Conservation (phyloP, 1,284 basidiomycete species). For the Trichosporon sp. region DNA sequence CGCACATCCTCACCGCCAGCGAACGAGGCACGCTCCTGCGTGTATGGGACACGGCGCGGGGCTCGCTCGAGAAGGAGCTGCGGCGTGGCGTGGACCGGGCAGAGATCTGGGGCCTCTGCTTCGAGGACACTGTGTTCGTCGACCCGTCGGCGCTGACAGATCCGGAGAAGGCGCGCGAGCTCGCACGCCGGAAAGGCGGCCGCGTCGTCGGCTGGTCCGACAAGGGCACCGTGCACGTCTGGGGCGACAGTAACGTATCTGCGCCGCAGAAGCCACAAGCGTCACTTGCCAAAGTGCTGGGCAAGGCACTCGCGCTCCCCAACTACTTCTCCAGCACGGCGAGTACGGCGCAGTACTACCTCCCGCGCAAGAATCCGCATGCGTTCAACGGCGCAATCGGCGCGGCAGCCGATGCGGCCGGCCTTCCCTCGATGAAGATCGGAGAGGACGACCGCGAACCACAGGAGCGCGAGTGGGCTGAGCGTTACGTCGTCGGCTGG, state of each 20-base stretch:
- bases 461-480: slow-evolving; percentile 60
- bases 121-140: slow-evolving; percentile 27
- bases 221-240: slow-evolving; percentile 89
- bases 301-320: slow-evolving; percentile 72
- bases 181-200: slow-evolving; percentile 21
- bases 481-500: slow-evolving; percentile 79
- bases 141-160: slow-evolving; percentile 4
- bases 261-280: slow-evolving; percentile 12
- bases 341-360: slow-evolving; percentile 87
- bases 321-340: slow-evolving; percentile 90
- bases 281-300: slow-evolving; percentile 67
- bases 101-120: slow-evolving; percentile 76
- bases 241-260: slow-evolving; percentile 48
- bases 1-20: slow-evolving; percentile 77
- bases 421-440: slow-evolving; percentile 28
- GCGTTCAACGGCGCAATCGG: slow-evolving; percentile 38
- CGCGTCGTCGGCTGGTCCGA: slow-evolving; percentile 63
- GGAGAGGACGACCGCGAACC: slow-evolving; percentile 51
- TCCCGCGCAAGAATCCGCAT: slow-evolving; percentile 56
- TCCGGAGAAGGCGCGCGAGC: slow-evolving; percentile 67
- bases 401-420: slow-evolving; percentile 45
- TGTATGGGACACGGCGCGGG: slow-evolving; percentile 75
- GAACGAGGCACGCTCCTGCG: slow-evolving; percentile 78
- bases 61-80: slow-evolving; percentile 72
- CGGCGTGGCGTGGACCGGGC: slow-evolving; percentile 84